A percentile compares a stretch with the other conserved stretches of the same genome.
phyloP scores from a whole-genome alignment of 2,329 filamentous ascomycete genomes.

The Pyricularia sp. region DNA sequence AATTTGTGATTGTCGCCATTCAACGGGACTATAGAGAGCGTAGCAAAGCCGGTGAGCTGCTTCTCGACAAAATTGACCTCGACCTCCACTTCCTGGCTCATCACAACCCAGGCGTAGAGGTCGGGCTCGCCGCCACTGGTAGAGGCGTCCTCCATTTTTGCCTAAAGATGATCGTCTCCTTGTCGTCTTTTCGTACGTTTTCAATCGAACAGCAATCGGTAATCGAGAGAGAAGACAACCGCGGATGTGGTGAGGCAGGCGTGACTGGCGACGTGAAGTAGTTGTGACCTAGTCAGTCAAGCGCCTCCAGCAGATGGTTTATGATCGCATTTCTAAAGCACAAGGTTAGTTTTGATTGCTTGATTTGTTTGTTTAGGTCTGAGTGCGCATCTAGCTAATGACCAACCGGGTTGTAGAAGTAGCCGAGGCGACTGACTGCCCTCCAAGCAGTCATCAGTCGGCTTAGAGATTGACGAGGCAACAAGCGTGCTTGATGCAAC shows the following conservation, averaged over 20 bases:
- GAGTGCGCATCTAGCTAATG: not conserved
- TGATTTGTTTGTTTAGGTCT: not conserved
- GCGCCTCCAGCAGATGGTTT: not conserved
- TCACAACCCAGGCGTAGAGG: slow-evolving; percentile 26
- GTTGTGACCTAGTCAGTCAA: not conserved
- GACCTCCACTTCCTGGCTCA: slow-evolving; percentile 78
- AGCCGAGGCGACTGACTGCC: not conserved
- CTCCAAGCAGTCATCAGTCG: not conserved
- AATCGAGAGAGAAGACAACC: not conserved
- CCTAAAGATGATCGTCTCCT: not conserved
- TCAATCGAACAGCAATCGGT: not conserved
- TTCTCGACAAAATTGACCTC: slow-evolving; percentile 76
- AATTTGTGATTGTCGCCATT: slow-evolving; percentile 30
- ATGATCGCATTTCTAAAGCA: not conserved
- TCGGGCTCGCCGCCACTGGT: not conserved
- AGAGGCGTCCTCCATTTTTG: not conserved
- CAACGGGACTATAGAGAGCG: slow-evolving; percentile 62
- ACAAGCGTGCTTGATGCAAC: not conserved
- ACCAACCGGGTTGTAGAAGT: not conserved
- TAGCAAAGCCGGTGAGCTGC: slow-evolving; percentile 62
- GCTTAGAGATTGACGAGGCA: not conserved
- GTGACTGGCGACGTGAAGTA: not conserved
- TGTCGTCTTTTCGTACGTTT: not conserved
- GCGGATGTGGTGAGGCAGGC: not conserved
- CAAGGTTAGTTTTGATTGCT: not conserved